A percentile compares a stretch with the other conserved stretches of the same genome.
These are phyloP conservation scores for Trichoderma erinaceum DNA, from an alignment of 495 filamentous ascomycete species.

Conservation along the genomic window DNA sequence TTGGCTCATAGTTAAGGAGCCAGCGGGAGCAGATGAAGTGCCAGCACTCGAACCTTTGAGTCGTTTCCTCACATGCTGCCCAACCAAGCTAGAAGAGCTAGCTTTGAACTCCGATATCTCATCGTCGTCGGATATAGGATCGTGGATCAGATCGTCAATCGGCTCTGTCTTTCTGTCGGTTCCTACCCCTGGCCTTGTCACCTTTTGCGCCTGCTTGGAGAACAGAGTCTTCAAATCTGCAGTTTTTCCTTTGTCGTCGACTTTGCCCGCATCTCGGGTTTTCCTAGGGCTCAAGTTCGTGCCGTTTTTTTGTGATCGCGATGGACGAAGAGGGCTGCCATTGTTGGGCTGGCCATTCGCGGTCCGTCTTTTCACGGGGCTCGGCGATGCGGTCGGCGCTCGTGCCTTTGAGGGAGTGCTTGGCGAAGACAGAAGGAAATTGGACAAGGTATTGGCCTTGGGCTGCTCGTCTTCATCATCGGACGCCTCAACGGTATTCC, in stretches of 20 bases:
- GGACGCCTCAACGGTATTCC: slow-evolving; percentile 38
- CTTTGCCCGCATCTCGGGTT: slow-evolving; percentile 33
- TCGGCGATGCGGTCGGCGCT: slow-evolving; percentile 28
- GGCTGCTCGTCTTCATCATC: slow-evolving; percentile 31
- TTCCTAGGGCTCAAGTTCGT: slow-evolving; percentile 41
- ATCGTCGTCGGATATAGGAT: slow-evolving; percentile 46
- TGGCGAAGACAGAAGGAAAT: slow-evolving; percentile 41
- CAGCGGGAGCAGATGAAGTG: slow-evolving; percentile 18
- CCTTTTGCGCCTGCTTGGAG: slow-evolving; percentile 45
- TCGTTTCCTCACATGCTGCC: slow-evolving; percentile 41
- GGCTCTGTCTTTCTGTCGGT: slow-evolving; percentile 16
- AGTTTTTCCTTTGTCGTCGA: slow-evolving; percentile 39
- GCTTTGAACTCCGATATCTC: slow-evolving; percentile 38
- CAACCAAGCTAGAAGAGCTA: slow-evolving; percentile 36
- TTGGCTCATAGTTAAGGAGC: slow-evolving; percentile 23
- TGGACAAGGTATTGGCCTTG: slow-evolving; percentile 31
- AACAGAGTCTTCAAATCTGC: slow-evolving; percentile 48
- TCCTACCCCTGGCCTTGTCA: slow-evolving; percentile 20
- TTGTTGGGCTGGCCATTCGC: slow-evolving; percentile 11
- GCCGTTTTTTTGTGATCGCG: slow-evolving; percentile 16
- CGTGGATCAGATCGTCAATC: slow-evolving; percentile 44
- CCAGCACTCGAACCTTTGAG: slow-evolving; percentile 22
- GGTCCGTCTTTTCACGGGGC: slow-evolving; percentile 14
- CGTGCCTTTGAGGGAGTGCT: slow-evolving; percentile 23
- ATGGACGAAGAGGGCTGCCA: slow-evolving; percentile 17